Evolutionary conservation across 768 basidiomycete species (phyloP).

Genomic region (Cyathus striatus): DNA sequence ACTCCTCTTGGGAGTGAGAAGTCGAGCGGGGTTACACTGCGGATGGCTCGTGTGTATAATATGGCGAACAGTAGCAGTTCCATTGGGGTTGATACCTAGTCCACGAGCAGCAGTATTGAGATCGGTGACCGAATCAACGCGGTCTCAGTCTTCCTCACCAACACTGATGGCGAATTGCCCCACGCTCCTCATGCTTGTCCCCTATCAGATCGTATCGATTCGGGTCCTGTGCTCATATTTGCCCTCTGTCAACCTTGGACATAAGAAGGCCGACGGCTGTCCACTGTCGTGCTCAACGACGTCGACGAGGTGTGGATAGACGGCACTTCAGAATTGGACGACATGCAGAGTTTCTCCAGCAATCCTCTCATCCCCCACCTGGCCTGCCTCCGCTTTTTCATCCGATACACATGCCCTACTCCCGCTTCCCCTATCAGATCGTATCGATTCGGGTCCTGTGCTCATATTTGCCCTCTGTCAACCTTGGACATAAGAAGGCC

Average conservation of each 20-base stretch:
- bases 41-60: too few relatives aligned
- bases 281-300: constrained; percentile 51
- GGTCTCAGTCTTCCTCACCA: constrained; percentile 71
- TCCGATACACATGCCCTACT: constrained; percentile 11
- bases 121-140: constrained; percentile 65
- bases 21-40: too few relatives aligned
- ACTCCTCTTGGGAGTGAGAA: too few relatives aligned
- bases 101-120: constrained; percentile 38
- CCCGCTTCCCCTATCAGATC: constrained; percentile 7
- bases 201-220: constrained; percentile 34
- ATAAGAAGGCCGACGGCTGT: constrained; percentile 28
- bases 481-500: constrained; percentile 26
- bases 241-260: constrained; percentile 30
- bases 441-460: constrained; percentile 1
- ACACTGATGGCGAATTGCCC: constrained; percentile 1
- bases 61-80: constrained; percentile 25
- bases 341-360: constrained; percentile 48
- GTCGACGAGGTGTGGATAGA: constrained; percentile 35
- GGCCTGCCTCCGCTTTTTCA: constrained; percentile 48
- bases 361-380: constrained; percentile 65
- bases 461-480: constrained; percentile 15
- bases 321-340: constrained; percentile 3
- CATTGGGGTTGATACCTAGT: constrained; percentile 18
- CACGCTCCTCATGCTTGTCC: constrained; percentile 5
- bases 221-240: constrained; percentile 55